phyloP scores from a whole-genome alignment of 2,329 filamentous ascomycete species.

The Phialophora expanda region DNA sequence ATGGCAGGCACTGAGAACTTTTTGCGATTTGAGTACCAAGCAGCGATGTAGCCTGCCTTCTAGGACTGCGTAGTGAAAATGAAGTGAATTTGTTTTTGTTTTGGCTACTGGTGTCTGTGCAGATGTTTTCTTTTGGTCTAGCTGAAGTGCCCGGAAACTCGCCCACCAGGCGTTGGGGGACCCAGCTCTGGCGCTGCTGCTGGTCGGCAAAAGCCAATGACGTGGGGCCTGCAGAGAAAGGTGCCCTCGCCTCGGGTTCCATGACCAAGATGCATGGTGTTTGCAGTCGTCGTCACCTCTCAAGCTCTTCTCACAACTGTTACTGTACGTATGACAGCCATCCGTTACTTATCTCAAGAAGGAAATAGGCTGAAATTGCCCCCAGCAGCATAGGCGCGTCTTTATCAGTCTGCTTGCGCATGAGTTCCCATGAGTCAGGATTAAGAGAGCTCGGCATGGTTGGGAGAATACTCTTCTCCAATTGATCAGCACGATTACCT shows the following conservation, averaged over 20 bases:
- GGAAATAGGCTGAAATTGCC: slow-evolving; percentile 12
- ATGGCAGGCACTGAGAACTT: slow-evolving; percentile 6
- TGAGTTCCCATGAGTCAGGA: slow-evolving; percentile 21
- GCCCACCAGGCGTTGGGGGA: not conserved
- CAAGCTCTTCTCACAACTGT: not conserved
- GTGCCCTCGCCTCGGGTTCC: not conserved
- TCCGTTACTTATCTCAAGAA: slow-evolving; percentile 12
- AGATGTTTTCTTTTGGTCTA: not conserved
- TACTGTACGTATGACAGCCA: slow-evolving; percentile 4
- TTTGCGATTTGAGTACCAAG: slow-evolving; percentile 1
- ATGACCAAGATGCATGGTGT: not conserved
- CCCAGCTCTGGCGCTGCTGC: not conserved
- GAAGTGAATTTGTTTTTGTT: slow-evolving; percentile 12
- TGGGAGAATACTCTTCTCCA: not conserved
- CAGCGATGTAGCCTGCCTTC: not conserved
- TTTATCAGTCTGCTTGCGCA: slow-evolving; percentile 2
- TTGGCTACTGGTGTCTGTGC: slow-evolving; percentile 2
- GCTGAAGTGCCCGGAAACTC: not conserved
- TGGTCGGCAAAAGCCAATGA: slow-evolving; percentile 12
- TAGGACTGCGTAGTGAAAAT: not conserved
- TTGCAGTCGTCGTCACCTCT: not conserved
- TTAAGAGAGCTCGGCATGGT: slow-evolving; percentile 2
- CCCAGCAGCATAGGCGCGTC: slow-evolving; percentile 2
- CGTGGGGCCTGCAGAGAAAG: not conserved
- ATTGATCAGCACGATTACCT: slow-evolving; percentile 25